Evolutionary conservation across 1,284 basidiomycete species (phyloP).

Genomic region (Pascua sp.): DNA sequence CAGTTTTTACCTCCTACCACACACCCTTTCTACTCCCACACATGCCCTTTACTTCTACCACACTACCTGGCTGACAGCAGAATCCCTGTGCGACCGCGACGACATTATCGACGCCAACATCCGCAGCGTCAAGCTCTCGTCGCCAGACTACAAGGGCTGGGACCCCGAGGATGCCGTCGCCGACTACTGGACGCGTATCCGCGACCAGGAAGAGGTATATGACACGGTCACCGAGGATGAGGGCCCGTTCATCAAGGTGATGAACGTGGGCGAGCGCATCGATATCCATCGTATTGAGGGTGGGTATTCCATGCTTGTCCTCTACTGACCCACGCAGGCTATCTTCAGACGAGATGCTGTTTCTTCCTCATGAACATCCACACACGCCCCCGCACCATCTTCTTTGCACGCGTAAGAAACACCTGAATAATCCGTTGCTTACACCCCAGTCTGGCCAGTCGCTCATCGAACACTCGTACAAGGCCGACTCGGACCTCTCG

Average conservation of each 20-base stretch:
- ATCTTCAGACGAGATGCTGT: conserved; percentile 66
- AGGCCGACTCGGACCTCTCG: conserved; percentile 94
- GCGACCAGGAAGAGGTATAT: conserved; percentile 80
- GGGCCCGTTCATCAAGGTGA: conserved; percentile 92
- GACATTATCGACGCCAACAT: conserved; percentile 94
- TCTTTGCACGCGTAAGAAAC: conserved; percentile 75
- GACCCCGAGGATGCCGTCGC: conserved; percentile 83
- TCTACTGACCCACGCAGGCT: conserved; percentile 31
- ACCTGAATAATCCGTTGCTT: not conserved
- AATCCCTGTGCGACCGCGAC: conserved; percentile 80
- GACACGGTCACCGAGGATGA: conserved; percentile 58
- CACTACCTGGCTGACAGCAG: conserved; percentile 54
- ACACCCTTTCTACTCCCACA: too few species aligned
- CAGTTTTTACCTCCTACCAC: too few species aligned
- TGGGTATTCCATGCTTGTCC: conserved; percentile 15
- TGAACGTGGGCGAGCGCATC: conserved; percentile 94
- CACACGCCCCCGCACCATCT: conserved; percentile 83
- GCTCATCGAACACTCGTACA: conserved; percentile 96
- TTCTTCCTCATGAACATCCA: conserved; percentile 96
- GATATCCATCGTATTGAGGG: conserved; percentile 71
- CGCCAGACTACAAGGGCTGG: conserved; percentile 93
- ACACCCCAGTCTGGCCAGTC: conserved; percentile 78
- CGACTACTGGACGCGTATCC: conserved; percentile 88
- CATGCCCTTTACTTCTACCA: too few species aligned
- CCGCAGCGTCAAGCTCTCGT: conserved; percentile 93